These are phyloP conservation scores for Simplicillium sp. DNA, from an alignment of 2,329 filamentous ascomycete species.

Conservation along the genomic window DNA sequence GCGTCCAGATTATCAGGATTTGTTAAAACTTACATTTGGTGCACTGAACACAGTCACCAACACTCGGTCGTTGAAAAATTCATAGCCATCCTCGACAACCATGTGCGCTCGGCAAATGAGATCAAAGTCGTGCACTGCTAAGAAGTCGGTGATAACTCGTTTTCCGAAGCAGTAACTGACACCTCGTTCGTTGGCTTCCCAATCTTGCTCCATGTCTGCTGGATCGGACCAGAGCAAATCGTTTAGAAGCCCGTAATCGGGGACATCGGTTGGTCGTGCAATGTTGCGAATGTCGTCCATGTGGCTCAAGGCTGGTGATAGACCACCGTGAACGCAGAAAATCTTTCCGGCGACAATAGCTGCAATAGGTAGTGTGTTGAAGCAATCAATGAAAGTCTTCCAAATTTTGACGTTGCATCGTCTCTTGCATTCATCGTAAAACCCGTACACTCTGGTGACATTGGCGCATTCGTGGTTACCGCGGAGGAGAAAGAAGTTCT, in stretches of 20 bases:
- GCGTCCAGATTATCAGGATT: neutral
- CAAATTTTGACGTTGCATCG: slow-evolving; percentile 94
- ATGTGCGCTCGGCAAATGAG: slow-evolving; percentile 95
- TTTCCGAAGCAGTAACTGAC: slow-evolving; percentile 99
- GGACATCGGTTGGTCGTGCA: slow-evolving; percentile 89
- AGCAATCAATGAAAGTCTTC: slow-evolving; percentile 96
- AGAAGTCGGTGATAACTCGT: slow-evolving; percentile 93
- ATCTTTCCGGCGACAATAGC: slow-evolving; percentile 97
- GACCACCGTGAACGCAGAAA: slow-evolving; percentile 90
- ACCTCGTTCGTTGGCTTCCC: slow-evolving; percentile 94
- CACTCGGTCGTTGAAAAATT: slow-evolving; percentile 94
- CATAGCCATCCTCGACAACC: slow-evolving; percentile 98
- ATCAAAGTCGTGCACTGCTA: slow-evolving; percentile 92
- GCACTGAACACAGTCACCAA: slow-evolving; percentile 96
- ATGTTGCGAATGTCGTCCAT: slow-evolving; percentile 99
- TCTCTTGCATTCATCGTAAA: slow-evolving; percentile 97
- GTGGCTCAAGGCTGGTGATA: slow-evolving; percentile 84
- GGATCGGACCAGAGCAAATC: slow-evolving; percentile 96
- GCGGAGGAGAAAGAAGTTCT: slow-evolving; percentile 92
- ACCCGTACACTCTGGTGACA: slow-evolving; percentile 90
- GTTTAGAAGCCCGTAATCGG: slow-evolving; percentile 90
- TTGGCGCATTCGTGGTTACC: slow-evolving; percentile 97
- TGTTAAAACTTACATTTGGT: slow-evolving; percentile 65
- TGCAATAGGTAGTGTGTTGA: slow-evolving; percentile 91
- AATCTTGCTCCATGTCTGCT: slow-evolving; percentile 94